A percentile compares a stretch with the other conserved stretches of the same genome.
Conservation (phyloP, 805 yeast genomes). For the Teunomyces gatunensis region DNA sequence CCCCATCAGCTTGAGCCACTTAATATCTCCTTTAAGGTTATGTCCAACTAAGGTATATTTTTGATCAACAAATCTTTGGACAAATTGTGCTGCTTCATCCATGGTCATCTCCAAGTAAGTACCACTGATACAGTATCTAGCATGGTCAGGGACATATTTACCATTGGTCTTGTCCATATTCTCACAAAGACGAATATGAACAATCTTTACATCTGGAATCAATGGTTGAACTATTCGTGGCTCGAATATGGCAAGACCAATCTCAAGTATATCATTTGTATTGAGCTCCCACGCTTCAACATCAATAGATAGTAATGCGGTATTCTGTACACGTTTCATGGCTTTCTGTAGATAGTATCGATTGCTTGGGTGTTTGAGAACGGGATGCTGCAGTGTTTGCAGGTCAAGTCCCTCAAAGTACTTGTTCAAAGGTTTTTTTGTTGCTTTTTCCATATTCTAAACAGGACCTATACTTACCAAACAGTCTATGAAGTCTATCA, state of each 20-base stretch:
- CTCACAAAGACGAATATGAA: slow-evolving; percentile 47
- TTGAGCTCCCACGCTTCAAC: slow-evolving; percentile 56
- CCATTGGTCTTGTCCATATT: slow-evolving; percentile 45
- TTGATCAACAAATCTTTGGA: slow-evolving; percentile 37
- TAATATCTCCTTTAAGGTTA: slow-evolving; percentile 52
- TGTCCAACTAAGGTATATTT: slow-evolving; percentile 59
- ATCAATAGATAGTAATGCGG: slow-evolving; percentile 48
- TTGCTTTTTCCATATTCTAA: too few relatives aligned
- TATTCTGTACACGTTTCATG: slow-evolving; percentile 2
- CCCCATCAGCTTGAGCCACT: slow-evolving; percentile 48
- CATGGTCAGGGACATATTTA: slow-evolving; percentile 52
- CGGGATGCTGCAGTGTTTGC: too few relatives aligned
- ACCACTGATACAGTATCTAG: slow-evolving; percentile 50
- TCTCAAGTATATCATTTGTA: slow-evolving; percentile 46
- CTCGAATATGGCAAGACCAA: slow-evolving; percentile 47
- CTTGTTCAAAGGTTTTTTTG: too few relatives aligned
- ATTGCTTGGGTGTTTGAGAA: too few relatives aligned
- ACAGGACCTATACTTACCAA: too few relatives aligned
- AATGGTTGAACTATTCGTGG: too few relatives aligned
- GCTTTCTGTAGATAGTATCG: too few relatives aligned
- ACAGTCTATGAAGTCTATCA: too few relatives aligned
- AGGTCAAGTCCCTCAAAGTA: too few relatives aligned
- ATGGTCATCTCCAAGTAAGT: slow-evolving; percentile 42
- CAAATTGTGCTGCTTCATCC: slow-evolving; percentile 32
- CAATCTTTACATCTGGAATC: slow-evolving; percentile 26